Evolutionary conservation across 768 basidiomycete species (phyloP), one percentile per base, ranked within the genome.

Genomic region (Macrolepiota dolichaula): DNA sequence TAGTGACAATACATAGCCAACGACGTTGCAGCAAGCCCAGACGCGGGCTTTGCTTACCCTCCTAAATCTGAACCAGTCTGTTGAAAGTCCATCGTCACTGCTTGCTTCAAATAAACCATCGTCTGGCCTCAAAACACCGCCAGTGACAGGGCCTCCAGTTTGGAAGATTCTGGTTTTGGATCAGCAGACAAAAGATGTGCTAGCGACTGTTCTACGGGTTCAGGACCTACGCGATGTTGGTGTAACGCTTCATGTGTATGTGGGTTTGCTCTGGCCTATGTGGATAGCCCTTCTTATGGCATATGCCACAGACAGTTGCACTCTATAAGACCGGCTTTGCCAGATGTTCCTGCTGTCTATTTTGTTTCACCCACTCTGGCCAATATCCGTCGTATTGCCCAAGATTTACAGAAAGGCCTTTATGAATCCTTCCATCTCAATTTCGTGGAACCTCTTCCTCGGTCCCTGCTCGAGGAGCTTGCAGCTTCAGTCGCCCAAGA

Each of bases 121-220:
- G 13, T 71, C 81, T 10, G 71, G 78, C n/a, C 70, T 78, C 61
- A 88, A 86, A 65, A 72, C 78, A 2, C 76, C 85, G 1, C 73
- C 81, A 6, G 73, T 81, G 27, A 79, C 81, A 12, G 85, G 83
- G 0, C 92, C 94, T 32, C 86, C 94, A 4, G 87, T 97, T 4
- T 99, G 97, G 96, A 99, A 99, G 74, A 88, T 98, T 13, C 78
- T 99, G 10, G 89, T 99, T 1, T 79, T 99, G 57, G 97, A 99
- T 73, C 94, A 97, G 69, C 84, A 90, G 67, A 96, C 94, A 24
- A 97, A 98, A 73, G 97, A 98, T 72, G 88, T 98, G 22, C 81
- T 99, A 38, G 97, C 97, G 15, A 98, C 96, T 1, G 91, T 94
- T 19, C 76, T 99, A 65, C 86, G 96, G 57, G 97, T 99, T 6